Base-by-base conservation (phyloP, 2,329 filamentous ascomycete genomes). In the Chaetomium olivaceum region DNA sequence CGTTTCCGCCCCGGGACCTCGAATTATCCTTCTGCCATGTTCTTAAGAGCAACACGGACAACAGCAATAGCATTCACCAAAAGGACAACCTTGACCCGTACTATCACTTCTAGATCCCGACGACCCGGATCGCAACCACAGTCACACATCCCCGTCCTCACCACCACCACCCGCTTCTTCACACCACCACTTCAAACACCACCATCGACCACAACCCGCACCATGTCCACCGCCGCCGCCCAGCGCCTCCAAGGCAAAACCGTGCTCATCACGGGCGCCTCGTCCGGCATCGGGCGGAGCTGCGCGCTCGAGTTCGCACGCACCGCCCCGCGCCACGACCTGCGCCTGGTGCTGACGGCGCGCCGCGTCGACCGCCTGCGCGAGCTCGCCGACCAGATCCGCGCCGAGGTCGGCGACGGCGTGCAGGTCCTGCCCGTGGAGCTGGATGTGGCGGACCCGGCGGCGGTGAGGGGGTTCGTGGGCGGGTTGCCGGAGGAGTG, bases 231-330 rank as follows among this genome's bases (percentile, higher is more conserved):
- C 48, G 87, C 90, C 74, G 88, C 91, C 80, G 85, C 85, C 69
- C 90, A 92, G 78, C 93, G 94, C 81, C 91, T 99, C 67, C 85
- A 90, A 74, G 93, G 93, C 85, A 98, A 98, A 82, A 98, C 93
- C 4, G 83, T 98, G 66, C 79, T 98, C 64, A 86, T 99, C 69
- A 98, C 95, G 5, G 95, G 95, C 64, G 95, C 95, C 36, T 95
- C 91, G 4, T 96, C 92, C 23, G 95, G 95, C 68, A 98, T 99
- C 78, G 95, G 95, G 27, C 87, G 85, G 63, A 87, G 85, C 72
- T 90, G 86, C 21, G 95, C 94, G n/a, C 82, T 95, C 70, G 95
- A 98, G 78, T 99, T 98, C 75, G 95, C 95, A 29, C 88, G 92
- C 64, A 94, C 93, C 1, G 86, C 90, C 25, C 92, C 92, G 8